Percentiles rank a stretch among this genome's conserved stretches.
Evolutionary conservation across 164 flowering plant species (phyloP).

Genomic region (Umbilicus rupestris): DNA sequence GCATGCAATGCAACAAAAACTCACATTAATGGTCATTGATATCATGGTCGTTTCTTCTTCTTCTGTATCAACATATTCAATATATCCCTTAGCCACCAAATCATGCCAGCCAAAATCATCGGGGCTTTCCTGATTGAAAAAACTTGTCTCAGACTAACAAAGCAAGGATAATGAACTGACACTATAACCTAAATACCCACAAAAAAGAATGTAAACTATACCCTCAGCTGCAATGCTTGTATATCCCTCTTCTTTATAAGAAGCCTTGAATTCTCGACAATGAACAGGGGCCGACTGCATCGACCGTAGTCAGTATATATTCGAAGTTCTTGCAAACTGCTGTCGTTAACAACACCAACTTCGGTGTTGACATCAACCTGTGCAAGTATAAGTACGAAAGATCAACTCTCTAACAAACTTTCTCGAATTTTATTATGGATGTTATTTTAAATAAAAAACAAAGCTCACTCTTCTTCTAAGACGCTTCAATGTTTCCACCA

Average conservation of each 20-base stretch:
- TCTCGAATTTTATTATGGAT: not conserved
- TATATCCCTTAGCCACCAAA: conserved; percentile 81
- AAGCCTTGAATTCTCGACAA: conserved; percentile 85
- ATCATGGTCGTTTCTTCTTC: conserved; percentile 99
- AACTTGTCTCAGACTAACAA: not conserved
- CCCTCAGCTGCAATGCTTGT: conserved; percentile 74
- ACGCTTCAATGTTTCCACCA: conserved; percentile 74
- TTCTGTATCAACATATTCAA: conserved; percentile 91
- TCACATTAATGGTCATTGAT: conserved; percentile 89
- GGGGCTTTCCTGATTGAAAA: conserved; percentile 47
- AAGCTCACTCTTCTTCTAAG: conserved; percentile 72
- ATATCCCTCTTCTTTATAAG: conserved; percentile 87
- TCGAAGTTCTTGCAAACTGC: conserved; percentile 75
- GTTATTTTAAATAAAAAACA: not conserved
- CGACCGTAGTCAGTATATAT: conserved; percentile 98
- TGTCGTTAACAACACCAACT: conserved; percentile 95
- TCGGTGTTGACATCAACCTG: conserved; percentile 99
- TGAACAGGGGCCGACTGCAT: conserved; percentile 96
- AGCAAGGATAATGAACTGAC: not conserved
- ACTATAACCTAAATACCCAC: not conserved
- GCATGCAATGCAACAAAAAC: conserved; percentile 14
- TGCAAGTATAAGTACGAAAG: not conserved
- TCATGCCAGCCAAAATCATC: conserved; percentile 97
- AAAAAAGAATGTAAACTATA: conserved; percentile 18
- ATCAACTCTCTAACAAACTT: conserved; percentile 1